Base-by-base conservation (phyloP, 2,329 filamentous ascomycete species). In the Botrytis fragariae region DNA sequence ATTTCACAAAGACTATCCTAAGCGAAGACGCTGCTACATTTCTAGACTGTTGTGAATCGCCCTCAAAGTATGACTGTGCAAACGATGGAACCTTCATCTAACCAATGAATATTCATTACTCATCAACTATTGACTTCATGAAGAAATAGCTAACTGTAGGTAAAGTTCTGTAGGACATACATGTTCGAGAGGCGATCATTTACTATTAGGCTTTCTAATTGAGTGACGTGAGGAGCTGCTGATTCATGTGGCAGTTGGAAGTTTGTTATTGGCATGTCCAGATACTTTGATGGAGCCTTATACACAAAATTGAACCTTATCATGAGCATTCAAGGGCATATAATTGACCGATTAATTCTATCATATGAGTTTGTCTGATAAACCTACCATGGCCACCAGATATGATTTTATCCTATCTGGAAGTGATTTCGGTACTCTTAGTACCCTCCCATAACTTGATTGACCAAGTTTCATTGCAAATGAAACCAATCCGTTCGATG, bases 121-220 rank as follows among this genome's bases (percentile, higher is more conserved):
- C 29, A 10, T 8, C 4, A 32, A 9, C 3, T 0, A 5, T 1
- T 32, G 4, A 32, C 16, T 32, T 10, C 3, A 35, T 22, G 29
- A 29, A 18, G 29, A 35, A 14, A 59, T 35, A 1, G 2, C 16
- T 54, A 12, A 73, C 2, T n/a, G 3, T n/a, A n/a, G n/a, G 14
- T 54, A 16, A 18, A 29, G 12, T 54, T 29, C 25, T 54, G 10
- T 29, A 16, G 6, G 51, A n/a, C 0, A 54, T 8, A 54, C 29
- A 8, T n/a, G 14, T 29, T 3, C 3, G 51, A 16, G 16, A 25
- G 12, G 51, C 6, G 14, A 3, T 8, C 12, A 29, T 8, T 54
- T 8, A 18, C 6, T 6, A n/a, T 16, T n/a, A 0, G n/a, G n/a
- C 2, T 29, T 54, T 18, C 29, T 54, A 2, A 6, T 18, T 0